phyloP scores from a whole-genome alignment of 768 basidiomycete genomes.

The Leccinum incarnatum region DNA sequence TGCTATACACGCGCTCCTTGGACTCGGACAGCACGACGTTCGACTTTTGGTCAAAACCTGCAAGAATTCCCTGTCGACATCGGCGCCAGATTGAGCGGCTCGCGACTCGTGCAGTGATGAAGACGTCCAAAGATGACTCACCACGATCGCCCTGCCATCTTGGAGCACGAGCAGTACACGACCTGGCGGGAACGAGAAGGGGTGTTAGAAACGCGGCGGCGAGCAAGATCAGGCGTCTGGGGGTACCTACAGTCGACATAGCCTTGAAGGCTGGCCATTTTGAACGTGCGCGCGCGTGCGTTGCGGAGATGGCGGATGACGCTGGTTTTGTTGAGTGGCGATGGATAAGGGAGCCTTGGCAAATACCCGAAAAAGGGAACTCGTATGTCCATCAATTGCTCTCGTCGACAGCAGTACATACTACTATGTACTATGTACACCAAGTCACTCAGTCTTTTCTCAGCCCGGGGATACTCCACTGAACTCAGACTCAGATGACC shows the following conservation, averaged over 20 bases:
- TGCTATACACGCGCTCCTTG: constrained; percentile 88
- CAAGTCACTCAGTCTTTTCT: no score
- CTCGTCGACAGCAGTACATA: no score
- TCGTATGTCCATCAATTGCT: no score
- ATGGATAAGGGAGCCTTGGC: neutral
- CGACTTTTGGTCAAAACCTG: constrained; percentile 92
- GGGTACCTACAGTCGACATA: constrained; percentile 79
- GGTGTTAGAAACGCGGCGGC: neutral
- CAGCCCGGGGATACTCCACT: no score
- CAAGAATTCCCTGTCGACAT: constrained; percentile 72
- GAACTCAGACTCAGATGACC: no score
- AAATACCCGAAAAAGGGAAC: neutral
- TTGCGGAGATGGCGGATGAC: constrained; percentile 4
- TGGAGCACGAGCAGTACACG: constrained; percentile 38
- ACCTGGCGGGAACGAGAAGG: neutral
- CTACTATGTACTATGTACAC: no score
- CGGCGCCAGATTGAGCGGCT: neutral
- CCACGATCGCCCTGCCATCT: constrained; percentile 94
- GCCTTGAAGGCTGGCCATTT: constrained; percentile 66
- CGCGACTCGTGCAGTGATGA: neutral
- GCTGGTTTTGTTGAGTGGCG: neutral
- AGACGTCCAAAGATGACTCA: constrained; percentile 37
- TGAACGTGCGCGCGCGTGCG: constrained; percentile 19
- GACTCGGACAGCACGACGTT: constrained; percentile 95
- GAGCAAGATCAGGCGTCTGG: neutral